These are phyloP conservation scores for Zygosaccharomyces sapae DNA, from an alignment of 1,139 yeast genomes.

Conservation along the genomic window DNA sequence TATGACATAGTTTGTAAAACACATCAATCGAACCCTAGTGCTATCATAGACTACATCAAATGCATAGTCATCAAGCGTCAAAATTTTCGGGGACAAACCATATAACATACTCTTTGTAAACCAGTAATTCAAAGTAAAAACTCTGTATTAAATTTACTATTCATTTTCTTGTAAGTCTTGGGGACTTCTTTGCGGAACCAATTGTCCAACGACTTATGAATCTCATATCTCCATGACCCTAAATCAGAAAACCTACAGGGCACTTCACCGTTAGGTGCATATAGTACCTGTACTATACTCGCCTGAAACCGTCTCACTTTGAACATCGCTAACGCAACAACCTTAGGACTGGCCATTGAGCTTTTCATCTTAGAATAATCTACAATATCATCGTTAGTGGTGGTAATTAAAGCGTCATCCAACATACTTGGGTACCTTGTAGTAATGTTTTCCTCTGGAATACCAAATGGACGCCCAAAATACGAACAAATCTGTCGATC, in stretches of 20 bases:
- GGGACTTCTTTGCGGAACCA: conserved; percentile 62
- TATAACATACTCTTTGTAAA: conserved; percentile 69
- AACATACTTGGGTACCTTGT: conserved; percentile 66
- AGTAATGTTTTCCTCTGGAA: conserved; percentile 64
- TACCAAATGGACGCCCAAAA: conserved; percentile 68
- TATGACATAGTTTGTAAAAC: conserved; percentile 53
- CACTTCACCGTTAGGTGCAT: conserved; percentile 59
- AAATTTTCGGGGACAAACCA: conserved; percentile 72
- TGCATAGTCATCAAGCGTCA: conserved; percentile 52
- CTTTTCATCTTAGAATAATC: conserved; percentile 36
- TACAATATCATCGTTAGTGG: conserved; percentile 29
- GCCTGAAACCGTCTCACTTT: conserved; percentile 70
- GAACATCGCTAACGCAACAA: conserved; percentile 62
- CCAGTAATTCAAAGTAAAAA: conserved; percentile 72
- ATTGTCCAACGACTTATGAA: conserved; percentile 47
- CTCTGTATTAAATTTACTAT: conserved; percentile 67
- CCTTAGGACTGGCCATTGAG: conserved; percentile 57
- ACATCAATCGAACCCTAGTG: conserved; percentile 59
- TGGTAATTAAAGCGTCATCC: conserved; percentile 62
- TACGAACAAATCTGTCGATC: conserved; percentile 77
- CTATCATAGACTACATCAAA: conserved; percentile 57
- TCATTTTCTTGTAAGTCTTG: conserved; percentile 53
- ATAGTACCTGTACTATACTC: conserved; percentile 66
- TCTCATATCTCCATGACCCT: conserved; percentile 55
- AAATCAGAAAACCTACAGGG: conserved; percentile 59